Evolutionary conservation across 2,329 filamentous ascomycete genomes (phyloP).

Genomic region (Diplodia intermedia): DNA sequence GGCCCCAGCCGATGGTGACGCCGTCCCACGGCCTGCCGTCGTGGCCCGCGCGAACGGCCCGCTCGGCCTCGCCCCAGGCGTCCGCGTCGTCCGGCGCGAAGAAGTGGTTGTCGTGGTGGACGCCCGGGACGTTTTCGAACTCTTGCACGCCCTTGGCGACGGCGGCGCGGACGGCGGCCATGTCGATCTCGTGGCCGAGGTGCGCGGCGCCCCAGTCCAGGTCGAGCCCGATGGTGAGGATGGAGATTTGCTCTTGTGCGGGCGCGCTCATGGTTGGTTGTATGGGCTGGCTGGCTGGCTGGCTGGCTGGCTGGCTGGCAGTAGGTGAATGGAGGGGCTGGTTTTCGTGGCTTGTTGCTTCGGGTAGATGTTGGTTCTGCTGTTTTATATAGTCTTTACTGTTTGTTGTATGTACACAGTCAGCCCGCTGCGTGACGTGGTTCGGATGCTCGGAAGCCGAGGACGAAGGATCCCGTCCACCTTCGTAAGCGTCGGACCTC

Average conservation of each 20-base stretch:
- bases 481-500: neutral
- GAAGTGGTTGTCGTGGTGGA: neutral
- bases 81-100: neutral
- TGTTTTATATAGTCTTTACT: neutral
- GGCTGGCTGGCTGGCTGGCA: too few relatives aligned
- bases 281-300: too few relatives aligned
- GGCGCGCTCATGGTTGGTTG: neutral
- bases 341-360: neutral
- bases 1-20: slow-evolving; percentile 12
- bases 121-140: neutral
- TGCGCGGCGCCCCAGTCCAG: slow-evolving; percentile 1
- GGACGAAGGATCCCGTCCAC: neutral
- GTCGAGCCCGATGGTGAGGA: slow-evolving; percentile 20
- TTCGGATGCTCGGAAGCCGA: slow-evolving; percentile 1
- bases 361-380: neutral
- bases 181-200: neutral
- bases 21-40: slow-evolving; percentile 1
- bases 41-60: neutral
- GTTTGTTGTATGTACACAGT: neutral
- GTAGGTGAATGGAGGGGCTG: neutral
- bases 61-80: neutral
- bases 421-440: neutral
- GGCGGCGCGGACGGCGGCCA: neutral
- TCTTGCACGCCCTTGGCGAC: neutral
- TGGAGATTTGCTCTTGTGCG: neutral